phyloP scores from a whole-genome alignment of 2,329 filamentous ascomycete species.

The Penicillium paneum region DNA sequence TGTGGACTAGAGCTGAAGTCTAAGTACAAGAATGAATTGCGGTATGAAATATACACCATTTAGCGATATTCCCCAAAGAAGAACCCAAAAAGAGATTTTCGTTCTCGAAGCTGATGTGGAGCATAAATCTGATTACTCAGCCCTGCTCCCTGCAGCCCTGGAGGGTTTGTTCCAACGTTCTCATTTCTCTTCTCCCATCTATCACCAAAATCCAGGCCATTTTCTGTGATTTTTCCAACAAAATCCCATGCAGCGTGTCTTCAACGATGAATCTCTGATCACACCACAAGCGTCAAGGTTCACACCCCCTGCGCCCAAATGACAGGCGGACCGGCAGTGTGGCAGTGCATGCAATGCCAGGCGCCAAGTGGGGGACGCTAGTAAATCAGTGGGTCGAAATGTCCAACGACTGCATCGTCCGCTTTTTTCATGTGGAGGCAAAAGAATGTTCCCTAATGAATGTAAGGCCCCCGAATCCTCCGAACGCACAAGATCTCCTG shows the following conservation, averaged over 20 bases:
- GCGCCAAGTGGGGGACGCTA: conserved; percentile 23
- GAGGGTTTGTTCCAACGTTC: conserved; percentile 10
- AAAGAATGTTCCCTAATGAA: conserved; percentile 24
- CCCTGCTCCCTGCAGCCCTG: conserved; percentile 10
- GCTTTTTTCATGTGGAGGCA: conserved; percentile 17
- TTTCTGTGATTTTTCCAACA: neutral
- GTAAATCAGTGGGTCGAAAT: conserved; percentile 23
- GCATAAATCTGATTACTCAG: conserved; percentile 14
- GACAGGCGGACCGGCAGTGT: conserved; percentile 28
- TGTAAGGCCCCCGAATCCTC: conserved; percentile 16
- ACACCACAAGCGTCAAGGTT: neutral
- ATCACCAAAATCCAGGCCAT: neutral
- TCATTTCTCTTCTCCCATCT: neutral
- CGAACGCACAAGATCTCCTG: conserved; percentile 6
- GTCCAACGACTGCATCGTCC: conserved; percentile 21
- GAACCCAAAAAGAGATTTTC: conserved; percentile 1
- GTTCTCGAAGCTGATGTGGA: conserved; percentile 24
- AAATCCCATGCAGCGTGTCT: neutral
- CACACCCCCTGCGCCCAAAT: conserved; percentile 14
- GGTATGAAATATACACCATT: neutral
- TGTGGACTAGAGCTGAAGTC: neutral
- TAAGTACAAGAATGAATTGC: too few relatives aligned
- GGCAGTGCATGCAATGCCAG: conserved; percentile 29
- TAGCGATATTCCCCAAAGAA: neutral
- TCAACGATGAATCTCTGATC: neutral